Evolutionary conservation across 1,284 basidiomycete species (phyloP), one percentile per base, ranked within the genome.

Genomic region (Malassezia arunalokei): DNA sequence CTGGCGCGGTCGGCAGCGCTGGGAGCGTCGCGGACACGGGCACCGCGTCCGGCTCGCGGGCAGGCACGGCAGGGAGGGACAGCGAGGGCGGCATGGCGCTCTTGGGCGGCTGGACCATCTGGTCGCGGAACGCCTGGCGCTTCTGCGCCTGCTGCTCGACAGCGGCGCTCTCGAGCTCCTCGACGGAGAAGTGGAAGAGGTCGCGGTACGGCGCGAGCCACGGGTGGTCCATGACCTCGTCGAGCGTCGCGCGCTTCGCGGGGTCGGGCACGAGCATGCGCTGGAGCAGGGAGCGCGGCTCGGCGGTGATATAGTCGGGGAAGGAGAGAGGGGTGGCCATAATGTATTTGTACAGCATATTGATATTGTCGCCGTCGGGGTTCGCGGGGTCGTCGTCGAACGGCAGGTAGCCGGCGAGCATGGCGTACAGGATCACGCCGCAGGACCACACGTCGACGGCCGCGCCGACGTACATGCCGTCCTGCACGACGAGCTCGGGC

Each of bases 401-500:
- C n/a, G 94, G 94, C 30, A 99, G 83, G 73, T 98, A 98, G 7
- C 94, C 94, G 1, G 92, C 90, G 9, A 98, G 82, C 92, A 99
- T 98, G 51, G 94, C 94, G 74, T 96, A 99, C 6, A 99, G 80
- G 65, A 99, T 99, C 60, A 99, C 94, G 58, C 94, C 94, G 65
- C 94, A 98, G 11, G 86, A 89, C 94, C 94, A 99, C 65, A 99
- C 92, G 68, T 98, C 94, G 55, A 98, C 94, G 1, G 94, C 91
- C n/a, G 87, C 89, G 20, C 94, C 94, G 35, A 94, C 88, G 66
- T 98, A 98, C 12, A 91, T 80, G 29, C 94, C 94, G 70, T 98
- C 94, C 40, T 87, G 88, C 57, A 98, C 91, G 73, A 99, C 94
- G n/a, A 99, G 80, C 74, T 99, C 94, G 0, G 94, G 94, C 0